Evolutionary conservation across 495 filamentous ascomycete genomes (phyloP).

Genomic region (Cairneyella variabilis): DNA sequence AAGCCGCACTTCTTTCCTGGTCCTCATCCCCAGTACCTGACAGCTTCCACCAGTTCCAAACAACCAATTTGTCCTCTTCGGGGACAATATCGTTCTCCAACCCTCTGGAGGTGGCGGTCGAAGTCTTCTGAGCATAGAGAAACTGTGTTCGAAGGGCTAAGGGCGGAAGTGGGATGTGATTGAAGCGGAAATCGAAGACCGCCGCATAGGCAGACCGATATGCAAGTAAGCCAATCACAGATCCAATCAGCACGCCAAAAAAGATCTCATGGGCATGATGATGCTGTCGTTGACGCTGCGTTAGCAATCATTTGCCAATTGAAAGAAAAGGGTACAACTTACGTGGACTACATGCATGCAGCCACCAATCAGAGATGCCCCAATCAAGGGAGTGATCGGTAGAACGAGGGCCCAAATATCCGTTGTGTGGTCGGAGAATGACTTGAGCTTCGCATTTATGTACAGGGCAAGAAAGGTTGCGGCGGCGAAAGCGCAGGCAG

Average conservation of each 20-base stretch:
- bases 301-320: no score
- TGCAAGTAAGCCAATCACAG: conserved; percentile 2
- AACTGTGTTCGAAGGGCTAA: background rate
- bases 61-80: background rate
- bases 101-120: no score
- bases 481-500: conserved; percentile 54
- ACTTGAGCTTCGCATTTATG: conserved; percentile 62
- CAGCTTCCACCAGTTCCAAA: background rate
- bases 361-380: conserved; percentile 5
- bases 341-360: conserved; percentile 10
- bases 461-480: conserved; percentile 56
- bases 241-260: conserved; percentile 7
- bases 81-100: background rate
- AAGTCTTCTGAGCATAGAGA: background rate
- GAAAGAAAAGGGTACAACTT: background rate
- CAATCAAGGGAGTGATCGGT: background rate
- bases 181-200: conserved; percentile 10
- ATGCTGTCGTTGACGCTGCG: no score
- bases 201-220: conserved; percentile 13
- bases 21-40: background rate
- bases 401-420: conserved; percentile 5
- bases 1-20: background rate
- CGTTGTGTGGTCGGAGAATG: conserved; percentile 46
- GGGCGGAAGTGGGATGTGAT: conserved; percentile 13
- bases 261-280: conserved; percentile 8